These are phyloP conservation scores for Ganoderma sinense DNA, from an alignment of 1,284 basidiomycete genomes.

Conservation along the genomic window DNA sequence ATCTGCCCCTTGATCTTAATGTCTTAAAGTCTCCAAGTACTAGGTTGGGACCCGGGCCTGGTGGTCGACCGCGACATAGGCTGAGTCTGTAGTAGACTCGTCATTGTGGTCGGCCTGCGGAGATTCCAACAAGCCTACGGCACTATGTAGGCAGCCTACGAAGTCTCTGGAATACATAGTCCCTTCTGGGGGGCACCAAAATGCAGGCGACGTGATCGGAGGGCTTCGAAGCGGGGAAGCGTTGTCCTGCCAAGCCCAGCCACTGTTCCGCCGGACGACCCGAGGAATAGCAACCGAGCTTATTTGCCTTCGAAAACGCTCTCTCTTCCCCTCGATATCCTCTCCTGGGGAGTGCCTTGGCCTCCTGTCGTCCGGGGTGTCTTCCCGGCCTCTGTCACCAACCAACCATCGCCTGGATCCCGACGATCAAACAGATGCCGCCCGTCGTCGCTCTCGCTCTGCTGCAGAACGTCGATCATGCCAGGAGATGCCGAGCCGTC, in stretches of 20 bases:
- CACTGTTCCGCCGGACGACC: no score
- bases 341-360: neutral
- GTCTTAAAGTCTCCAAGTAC: no score
- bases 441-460: neutral
- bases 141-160: no score
- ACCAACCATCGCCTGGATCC: neutral
- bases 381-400: neutral
- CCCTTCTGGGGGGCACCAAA: neutral
- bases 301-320: neutral
- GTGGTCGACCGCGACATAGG: no score
- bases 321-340: neutral
- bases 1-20: no score
- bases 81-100: no score
- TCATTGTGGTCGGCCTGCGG: no score
- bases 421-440: neutral
- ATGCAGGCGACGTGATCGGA: neutral
- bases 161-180: neutral
- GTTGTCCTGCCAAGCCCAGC: no score
- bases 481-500: neutral
- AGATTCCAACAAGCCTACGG: no score
- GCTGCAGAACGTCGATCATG: neutral
- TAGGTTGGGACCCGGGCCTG: no score
- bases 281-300: neutral
- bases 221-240: neutral
- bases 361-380: neutral